These are phyloP conservation scores for Cyphellophora europaea DNA, from an alignment of 2,329 filamentous ascomycete genomes.

Conservation along the genomic window DNA sequence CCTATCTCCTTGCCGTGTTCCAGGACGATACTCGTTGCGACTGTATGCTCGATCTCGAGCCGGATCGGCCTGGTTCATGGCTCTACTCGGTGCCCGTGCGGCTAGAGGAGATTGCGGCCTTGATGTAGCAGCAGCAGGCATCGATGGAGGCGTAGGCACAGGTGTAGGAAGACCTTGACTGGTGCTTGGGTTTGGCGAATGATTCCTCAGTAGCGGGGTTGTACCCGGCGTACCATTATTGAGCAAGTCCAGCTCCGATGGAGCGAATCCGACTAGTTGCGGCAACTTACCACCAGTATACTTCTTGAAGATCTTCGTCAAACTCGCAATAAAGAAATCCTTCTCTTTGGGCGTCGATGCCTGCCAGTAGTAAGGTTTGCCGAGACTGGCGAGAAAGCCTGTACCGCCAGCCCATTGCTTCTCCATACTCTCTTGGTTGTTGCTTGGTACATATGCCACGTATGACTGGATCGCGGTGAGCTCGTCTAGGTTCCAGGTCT, in stretches of 20 bases:
- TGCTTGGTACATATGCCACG: slow-evolving; percentile 50
- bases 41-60: slow-evolving; percentile 5
- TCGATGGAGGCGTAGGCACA: slow-evolving; percentile 13
- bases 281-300: slow-evolving; percentile 83
- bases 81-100: slow-evolving; percentile 9
- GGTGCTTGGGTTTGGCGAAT: slow-evolving; percentile 4
- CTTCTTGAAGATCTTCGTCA: slow-evolving; percentile 94
- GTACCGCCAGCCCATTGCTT: slow-evolving; percentile 71
- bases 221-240: slow-evolving; percentile 39
- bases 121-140: slow-evolving; percentile 7
- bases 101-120: slow-evolving; percentile 15
- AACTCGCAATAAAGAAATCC: slow-evolving; percentile 93
- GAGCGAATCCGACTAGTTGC: slow-evolving; percentile 72
- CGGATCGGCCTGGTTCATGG: slow-evolving; percentile 6
- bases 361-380: slow-evolving; percentile 96
- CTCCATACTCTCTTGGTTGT: slow-evolving; percentile 49
- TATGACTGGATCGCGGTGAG: slow-evolving; percentile 76
- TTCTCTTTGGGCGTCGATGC: slow-evolving; percentile 91
- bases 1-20: slow-evolving; percentile 7
- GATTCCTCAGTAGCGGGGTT: slow-evolving; percentile 13
- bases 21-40: slow-evolving; percentile 9
- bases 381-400: slow-evolving; percentile 80
- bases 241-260: slow-evolving; percentile 66
- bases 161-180: slow-evolving; percentile 15
- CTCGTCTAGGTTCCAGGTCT: slow-evolving; percentile 96